Base-by-base conservation (phyloP, 306 rosid genomes). In the Prunus dulcis region DNA sequence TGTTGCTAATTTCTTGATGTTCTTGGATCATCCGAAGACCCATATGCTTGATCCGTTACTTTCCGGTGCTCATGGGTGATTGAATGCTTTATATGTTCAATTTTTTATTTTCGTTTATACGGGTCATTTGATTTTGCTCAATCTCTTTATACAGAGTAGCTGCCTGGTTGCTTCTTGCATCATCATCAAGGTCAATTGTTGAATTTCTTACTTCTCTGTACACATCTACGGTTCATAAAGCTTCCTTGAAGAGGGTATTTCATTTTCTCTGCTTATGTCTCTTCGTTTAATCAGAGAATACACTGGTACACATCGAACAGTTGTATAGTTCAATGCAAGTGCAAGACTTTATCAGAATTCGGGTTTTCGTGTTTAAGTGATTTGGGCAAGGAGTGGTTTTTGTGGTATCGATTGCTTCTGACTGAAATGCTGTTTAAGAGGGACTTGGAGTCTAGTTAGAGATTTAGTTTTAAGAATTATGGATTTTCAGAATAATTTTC, bases 401-500 rank as follows among this genome's bases (percentile, higher is more conserved):
- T 60, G 69, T 61, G 77, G 46, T 27, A 18, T 28, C 45, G 58
- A 28, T 61, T 73, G 58, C 17, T 61, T 43, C 56, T 18, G 55
- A 72, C 18, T 43, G 67, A 25, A 34, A 23, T 18, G 73, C 76
- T 66, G 28, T 77, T 30, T 68, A 71, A 75, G 75, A 69, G 74
- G 84, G 70, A 80, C 77, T 73, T 50, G 74, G 86, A 72, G 41
- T 64, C 51, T 80, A 23, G 79, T 77, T 78, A 63, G 88, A 46
- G 52, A 65, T 82, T 49, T 50, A 75, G 80, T 45, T 28, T 51
- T 77, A n/a, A 71, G 84, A 61, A 68, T 52, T 78, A 90, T 92
- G 97, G 93, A 92, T 87, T 82, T 90, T 77, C 93, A 88, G 72
- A 71, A 69, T 76, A 90, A 89, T 78, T 64, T 75, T 79, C 97